phyloP scores from a whole-genome alignment of 345 rosid genomes.

The Hirschfeldia incana region DNA sequence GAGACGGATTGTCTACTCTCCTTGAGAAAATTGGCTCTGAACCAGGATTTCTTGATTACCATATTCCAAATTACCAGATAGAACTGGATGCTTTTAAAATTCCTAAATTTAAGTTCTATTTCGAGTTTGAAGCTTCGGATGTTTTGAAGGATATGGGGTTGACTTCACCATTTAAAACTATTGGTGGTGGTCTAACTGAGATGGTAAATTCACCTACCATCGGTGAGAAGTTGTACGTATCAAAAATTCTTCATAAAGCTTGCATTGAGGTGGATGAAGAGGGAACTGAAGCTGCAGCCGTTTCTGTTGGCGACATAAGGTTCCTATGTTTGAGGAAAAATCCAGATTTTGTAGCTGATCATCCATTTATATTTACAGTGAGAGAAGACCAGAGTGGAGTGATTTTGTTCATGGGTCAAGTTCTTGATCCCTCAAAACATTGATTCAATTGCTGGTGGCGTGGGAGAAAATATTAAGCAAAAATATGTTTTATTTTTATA shows the following conservation, averaged over 20 bases:
- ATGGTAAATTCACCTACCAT: slow-evolving; percentile 47
- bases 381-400: slow-evolving; percentile 58
- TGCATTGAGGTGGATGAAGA: slow-evolving; percentile 64
- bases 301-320: slow-evolving; percentile 22
- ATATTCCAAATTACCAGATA: slow-evolving; percentile 39
- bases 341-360: slow-evolving; percentile 61
- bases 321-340: not conserved
- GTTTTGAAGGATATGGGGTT: slow-evolving; percentile 51
- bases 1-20: slow-evolving; percentile 52
- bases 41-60: slow-evolving; percentile 51
- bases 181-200: slow-evolving; percentile 52
- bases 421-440: slow-evolving; percentile 28
- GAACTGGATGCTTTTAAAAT: slow-evolving; percentile 45
- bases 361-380: slow-evolving; percentile 61
- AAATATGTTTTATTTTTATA: not conserved
- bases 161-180: slow-evolving; percentile 47
- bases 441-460: not conserved
- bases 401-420: slow-evolving; percentile 55
- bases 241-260: slow-evolving; percentile 53
- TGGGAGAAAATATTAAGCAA: not conserved
- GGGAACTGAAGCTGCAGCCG: slow-evolving; percentile 72
- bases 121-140: slow-evolving; percentile 50
- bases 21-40: slow-evolving; percentile 47
- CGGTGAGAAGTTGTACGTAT: slow-evolving; percentile 41
- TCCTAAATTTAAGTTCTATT: slow-evolving; percentile 56